Evolutionary conservation across 306 rosid species (phyloP).

Genomic region (Cicer pinnatifidum): DNA sequence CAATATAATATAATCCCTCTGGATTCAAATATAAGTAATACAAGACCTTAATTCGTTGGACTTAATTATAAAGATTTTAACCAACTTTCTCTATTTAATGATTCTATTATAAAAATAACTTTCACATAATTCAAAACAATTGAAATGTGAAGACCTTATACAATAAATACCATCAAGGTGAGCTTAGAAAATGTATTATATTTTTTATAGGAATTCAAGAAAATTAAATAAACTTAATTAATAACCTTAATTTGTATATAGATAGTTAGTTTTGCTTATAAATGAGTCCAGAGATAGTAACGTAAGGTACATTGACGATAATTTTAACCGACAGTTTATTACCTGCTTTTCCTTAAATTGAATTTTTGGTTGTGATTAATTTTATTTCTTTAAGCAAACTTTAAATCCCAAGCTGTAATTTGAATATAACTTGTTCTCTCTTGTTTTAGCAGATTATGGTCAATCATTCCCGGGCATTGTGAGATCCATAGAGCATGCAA

Average conservation of each 20-base stretch:
- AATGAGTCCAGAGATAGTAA: not conserved
- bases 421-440: constrained; percentile 35
- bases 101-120: too few relatives aligned
- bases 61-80: too few relatives aligned
- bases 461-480: constrained; percentile 76
- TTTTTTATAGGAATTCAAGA: not conserved
- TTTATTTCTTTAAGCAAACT: not conserved
- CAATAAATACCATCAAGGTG: too few relatives aligned
- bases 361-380: constrained; percentile 9
- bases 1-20: not conserved
- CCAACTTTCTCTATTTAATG: too few relatives aligned
- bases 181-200: too few relatives aligned
- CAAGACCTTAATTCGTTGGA: too few relatives aligned
- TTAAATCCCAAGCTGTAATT: constrained; percentile 9
- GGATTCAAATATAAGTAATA: too few relatives aligned
- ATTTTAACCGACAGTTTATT: constrained; percentile 5
- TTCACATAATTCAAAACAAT: not conserved
- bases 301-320: not conserved
- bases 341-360: not conserved
- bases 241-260: not conserved
- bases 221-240: not conserved
- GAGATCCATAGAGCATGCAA: constrained; percentile 70
- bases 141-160: not conserved
- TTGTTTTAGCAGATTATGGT: constrained; percentile 75
- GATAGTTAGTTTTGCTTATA: not conserved